Conservation (phyloP, 2,329 filamentous ascomycete species). For the Cadophora malorum region DNA sequence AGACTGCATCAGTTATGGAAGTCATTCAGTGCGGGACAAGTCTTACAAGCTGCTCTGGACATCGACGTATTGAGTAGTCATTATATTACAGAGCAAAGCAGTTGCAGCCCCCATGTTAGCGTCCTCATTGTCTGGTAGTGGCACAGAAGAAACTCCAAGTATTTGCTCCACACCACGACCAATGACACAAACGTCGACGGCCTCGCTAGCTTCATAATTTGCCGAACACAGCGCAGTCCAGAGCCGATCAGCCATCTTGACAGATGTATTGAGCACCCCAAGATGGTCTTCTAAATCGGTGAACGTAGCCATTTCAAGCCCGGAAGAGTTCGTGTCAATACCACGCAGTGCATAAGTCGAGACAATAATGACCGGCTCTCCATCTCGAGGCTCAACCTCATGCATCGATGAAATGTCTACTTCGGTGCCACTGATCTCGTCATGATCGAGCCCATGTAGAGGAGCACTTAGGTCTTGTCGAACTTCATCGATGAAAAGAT, state of each 20-base stretch:
- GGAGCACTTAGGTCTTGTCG: conserved; percentile 17
- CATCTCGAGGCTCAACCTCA: conserved; percentile 23
- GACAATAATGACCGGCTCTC: conserved; percentile 29
- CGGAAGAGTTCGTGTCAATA: not conserved
- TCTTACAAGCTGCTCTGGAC: conserved; percentile 34
- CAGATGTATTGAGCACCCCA: conserved; percentile 25
- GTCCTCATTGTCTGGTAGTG: not conserved
- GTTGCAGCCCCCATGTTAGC: not conserved
- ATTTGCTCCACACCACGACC: conserved; percentile 35
- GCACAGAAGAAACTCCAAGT: conserved; percentile 31
- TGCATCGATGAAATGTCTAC: conserved; percentile 28
- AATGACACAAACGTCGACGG: conserved; percentile 30
- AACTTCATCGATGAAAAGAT: conserved; percentile 26
- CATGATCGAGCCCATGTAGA: conserved; percentile 15
- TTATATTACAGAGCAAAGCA: conserved; percentile 33
- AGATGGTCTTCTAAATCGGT: conserved; percentile 28
- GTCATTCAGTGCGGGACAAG: no score
- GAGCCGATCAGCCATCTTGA: conserved; percentile 32
- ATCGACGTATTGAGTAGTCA: conserved; percentile 31
- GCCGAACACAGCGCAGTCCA: conserved; percentile 31
- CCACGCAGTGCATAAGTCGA: conserved; percentile 29
- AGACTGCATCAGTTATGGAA: not conserved
- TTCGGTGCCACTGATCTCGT: conserved; percentile 23
- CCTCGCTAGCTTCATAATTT: conserved; percentile 32
- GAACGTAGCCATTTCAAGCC: conserved; percentile 13